A percentile compares a stretch with the other conserved stretches of the same genome.
Evolutionary conservation across 495 filamentous ascomycete species (phyloP).

Genomic region (Neurospora intermedia): DNA sequence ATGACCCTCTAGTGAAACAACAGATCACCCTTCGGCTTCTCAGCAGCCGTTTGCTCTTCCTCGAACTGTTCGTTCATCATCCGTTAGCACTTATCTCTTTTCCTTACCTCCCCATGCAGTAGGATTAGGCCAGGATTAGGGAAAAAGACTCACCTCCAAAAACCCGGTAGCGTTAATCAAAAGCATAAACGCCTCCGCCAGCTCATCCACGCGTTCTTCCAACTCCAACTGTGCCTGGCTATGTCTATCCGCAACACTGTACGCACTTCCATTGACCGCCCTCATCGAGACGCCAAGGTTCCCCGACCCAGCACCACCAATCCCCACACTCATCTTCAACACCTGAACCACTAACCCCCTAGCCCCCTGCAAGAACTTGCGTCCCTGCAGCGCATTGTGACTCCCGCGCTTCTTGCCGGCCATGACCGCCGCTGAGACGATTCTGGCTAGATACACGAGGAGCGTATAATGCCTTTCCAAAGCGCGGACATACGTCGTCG

Average conservation of each 20-base stretch:
- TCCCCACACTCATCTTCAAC: constrained; percentile 81
- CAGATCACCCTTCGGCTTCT: constrained; percentile 9
- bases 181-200: constrained; percentile 48
- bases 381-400: constrained; percentile 71
- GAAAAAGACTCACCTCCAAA: constrained; percentile 39
- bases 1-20: not conserved
- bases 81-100: constrained; percentile 10
- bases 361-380: constrained; percentile 68
- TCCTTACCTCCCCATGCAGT: not conserved
- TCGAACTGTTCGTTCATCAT: constrained; percentile 25
- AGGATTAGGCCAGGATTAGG: not conserved
- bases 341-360: constrained; percentile 69
- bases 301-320: constrained; percentile 36
- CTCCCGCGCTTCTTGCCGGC: constrained; percentile 47
- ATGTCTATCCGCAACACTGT: constrained; percentile 4
- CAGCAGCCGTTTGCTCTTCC: constrained; percentile 21
- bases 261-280: not conserved
- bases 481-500: constrained; percentile 35
- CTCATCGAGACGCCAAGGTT: not conserved
- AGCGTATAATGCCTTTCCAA: constrained; percentile 74
- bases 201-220: constrained; percentile 39
- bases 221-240: constrained; percentile 21
- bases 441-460: constrained; percentile 66
- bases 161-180: constrained; percentile 49
- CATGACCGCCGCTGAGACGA: constrained; percentile 70